Evolutionary conservation across 768 basidiomycete species (phyloP), one percentile per base, ranked within the genome.

Genomic region (Lactifluus piperatus): DNA sequence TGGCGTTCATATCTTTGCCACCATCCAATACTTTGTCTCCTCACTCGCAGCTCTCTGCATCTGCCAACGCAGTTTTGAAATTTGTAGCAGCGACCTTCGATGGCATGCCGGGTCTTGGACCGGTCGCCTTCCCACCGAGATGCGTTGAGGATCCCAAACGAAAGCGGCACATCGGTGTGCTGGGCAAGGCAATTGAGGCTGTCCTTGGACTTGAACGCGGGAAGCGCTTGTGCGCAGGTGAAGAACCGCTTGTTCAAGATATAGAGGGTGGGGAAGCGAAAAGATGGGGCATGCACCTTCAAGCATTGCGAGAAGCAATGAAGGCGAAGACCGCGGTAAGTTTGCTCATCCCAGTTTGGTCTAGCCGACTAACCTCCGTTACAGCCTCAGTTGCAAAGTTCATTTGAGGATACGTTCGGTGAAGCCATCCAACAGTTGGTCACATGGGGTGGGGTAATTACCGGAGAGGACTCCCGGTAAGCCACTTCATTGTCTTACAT

Each of bases 111-210:
- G 80, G 82, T 32, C 71, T 90, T 24, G 88, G 89, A n/a, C 81
- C 86, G 60, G 77, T 92, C 41, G 88, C 83, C 22, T 75, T 93
- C 52, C 82, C 89, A 26, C 86, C 87, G 41, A 77, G 80, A 47
- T 93, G 91, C 68, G 73, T 83, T 50, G 85, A 86, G 73, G 89
- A 93, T 72, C 87, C 87, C 54, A 81, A 75, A 67, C 76, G 90
- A 68, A 89, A 84, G 72, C 73, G 77, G 54, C 77, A 85, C 64
- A 88, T 93, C 47, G 88, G 88, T 36, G 78, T 74, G 22, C 73
- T 94, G 55, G 91, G 88, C 1, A 88, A 83, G 66, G 80, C 80
- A 10, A 79, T 92, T 51, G 87, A 90, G 70, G 72, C 76, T 29
- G 70, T 79, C 48, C 76, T 89, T 57, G 81, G 81, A 11, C 76